Conservation (phyloP, 2,329 filamentous ascomycete species). For the Trichoderma afroharzianum region DNA sequence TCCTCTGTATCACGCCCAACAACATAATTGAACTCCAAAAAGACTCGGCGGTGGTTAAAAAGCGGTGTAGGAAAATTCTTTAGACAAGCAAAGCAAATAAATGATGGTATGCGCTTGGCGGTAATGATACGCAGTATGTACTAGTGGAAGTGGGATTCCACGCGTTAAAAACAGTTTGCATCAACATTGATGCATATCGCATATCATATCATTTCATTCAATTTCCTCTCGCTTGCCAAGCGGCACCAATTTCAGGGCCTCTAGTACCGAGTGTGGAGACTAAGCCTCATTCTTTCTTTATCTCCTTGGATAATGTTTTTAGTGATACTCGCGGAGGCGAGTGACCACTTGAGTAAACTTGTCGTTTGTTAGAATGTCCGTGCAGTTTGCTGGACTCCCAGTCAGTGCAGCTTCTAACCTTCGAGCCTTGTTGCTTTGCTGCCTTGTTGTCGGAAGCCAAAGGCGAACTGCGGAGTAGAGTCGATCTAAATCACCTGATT, state of each 20-base stretch:
- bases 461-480: not conserved
- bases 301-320: not conserved
- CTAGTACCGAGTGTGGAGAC: not conserved
- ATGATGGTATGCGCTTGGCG: not conserved
- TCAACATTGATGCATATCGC: not conserved
- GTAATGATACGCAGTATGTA: not conserved
- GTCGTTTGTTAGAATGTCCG: not conserved
- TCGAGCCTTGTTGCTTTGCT: not conserved
- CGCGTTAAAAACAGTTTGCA: not conserved
- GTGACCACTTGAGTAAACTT: not conserved
- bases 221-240: not conserved
- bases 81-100: not conserved
- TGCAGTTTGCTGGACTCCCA: not conserved
- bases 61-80: not conserved
- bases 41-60: not conserved
- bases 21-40: not conserved
- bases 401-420: not conserved
- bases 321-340: not conserved
- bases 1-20: not conserved
- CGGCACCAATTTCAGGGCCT: not conserved
- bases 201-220: too few relatives aligned
- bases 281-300: not conserved
- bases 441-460: not conserved
- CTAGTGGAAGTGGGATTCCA: not conserved
- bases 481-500: not conserved